Conservation (phyloP, 192 early-diverging fungal species). For the Podila clonocystis region DNA sequence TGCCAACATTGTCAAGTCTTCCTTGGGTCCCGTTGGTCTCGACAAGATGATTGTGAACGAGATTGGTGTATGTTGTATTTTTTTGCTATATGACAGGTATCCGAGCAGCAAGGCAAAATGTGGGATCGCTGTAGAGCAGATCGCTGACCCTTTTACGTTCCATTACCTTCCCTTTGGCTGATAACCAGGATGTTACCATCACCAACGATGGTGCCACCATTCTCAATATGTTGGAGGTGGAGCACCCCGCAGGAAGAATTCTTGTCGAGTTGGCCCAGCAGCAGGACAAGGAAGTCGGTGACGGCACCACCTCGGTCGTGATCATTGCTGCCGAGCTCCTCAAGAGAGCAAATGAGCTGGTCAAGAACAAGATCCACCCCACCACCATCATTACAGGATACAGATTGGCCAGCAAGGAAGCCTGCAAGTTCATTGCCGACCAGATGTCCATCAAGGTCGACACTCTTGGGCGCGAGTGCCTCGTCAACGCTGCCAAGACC, state of each 20-base stretch:
- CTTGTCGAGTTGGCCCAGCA: constrained; percentile 99
- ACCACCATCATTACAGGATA: constrained; percentile 99
- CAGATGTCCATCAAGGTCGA: constrained; percentile 97
- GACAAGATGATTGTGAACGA: constrained; percentile 99
- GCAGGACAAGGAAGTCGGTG: constrained; percentile 99
- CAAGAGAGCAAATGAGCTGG: constrained; percentile 94
- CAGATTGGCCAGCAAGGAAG: constrained; percentile 95
- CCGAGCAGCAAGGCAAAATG: neutral
- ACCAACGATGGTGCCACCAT: constrained; percentile 99
- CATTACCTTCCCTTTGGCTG: too few species aligned
- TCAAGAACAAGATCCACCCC: constrained; percentile 99
- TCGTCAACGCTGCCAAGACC: constrained; percentile 98
- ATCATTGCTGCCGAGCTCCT: constrained; percentile 99
- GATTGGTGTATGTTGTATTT: constrained; percentile 85
- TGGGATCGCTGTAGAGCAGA: neutral
- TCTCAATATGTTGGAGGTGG: constrained; percentile 95
- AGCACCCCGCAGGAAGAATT: constrained; percentile 97
- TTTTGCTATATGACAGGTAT: neutral
- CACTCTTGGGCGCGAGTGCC: constrained; percentile 88
- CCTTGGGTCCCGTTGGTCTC: constrained; percentile 97
- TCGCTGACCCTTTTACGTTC: neutral
- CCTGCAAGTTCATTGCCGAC: constrained; percentile 97
- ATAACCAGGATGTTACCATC: constrained; percentile 92
- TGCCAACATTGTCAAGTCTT: constrained; percentile 99
- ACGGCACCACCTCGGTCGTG: constrained; percentile 99